A percentile compares a stretch with the other conserved stretches of the same genome.
These are phyloP conservation scores for Suhomyces wounanorum DNA, from an alignment of 1,139 yeast species.

Conservation along the genomic window DNA sequence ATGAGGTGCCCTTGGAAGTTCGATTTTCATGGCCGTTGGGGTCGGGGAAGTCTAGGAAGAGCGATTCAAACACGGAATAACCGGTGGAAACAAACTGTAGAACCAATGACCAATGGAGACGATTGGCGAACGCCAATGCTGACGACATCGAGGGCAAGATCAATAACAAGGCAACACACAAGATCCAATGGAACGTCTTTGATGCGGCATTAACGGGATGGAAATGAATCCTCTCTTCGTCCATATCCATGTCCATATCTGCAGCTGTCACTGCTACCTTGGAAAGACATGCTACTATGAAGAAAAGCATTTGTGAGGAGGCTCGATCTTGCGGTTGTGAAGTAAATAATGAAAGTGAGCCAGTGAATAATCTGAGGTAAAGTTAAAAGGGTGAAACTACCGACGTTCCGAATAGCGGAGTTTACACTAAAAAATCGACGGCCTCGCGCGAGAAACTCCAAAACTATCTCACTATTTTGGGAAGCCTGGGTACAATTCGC, in stretches of 20 bases:
- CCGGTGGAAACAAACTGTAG: constrained; percentile 50
- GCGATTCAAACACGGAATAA: constrained; percentile 57
- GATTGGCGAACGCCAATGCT: constrained; percentile 55
- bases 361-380: background rate
- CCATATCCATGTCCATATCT: constrained; percentile 37
- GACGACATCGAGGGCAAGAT: constrained; percentile 58
- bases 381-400: background rate
- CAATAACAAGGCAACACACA: constrained; percentile 47
- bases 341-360: background rate
- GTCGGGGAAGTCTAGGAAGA: constrained; percentile 63
- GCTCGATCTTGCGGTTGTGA: background rate
- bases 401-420: too few relatives aligned
- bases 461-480: too few relatives aligned
- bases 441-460: too few relatives aligned
- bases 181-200: constrained; percentile 66
- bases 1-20: constrained; percentile 65
- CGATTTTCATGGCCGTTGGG: constrained; percentile 62
- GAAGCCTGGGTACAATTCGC: too few relatives aligned
- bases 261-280: background rate
- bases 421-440: too few relatives aligned
- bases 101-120: constrained; percentile 45
- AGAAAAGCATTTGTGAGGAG: background rate
- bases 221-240: constrained; percentile 34
- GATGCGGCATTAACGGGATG: constrained; percentile 52
- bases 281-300: background rate